These are phyloP conservation scores for Pinus taeda DNA, from an alignment of 75 land plant species.

Conservation along the genomic window DNA sequence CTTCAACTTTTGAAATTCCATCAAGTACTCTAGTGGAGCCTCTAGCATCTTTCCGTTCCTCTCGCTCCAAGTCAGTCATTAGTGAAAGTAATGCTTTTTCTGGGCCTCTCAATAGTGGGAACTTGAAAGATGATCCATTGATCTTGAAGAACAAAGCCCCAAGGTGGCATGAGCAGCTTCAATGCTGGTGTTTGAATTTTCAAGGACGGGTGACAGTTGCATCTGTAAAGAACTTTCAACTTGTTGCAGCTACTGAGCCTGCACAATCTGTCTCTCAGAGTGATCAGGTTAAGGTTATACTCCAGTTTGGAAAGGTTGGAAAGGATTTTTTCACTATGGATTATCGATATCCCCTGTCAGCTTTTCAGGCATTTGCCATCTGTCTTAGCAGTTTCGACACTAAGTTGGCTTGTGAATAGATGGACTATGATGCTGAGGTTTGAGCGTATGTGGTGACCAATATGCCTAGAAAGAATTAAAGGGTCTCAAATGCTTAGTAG, in stretches of 20 bases:
- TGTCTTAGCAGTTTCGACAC: conserved; percentile 96
- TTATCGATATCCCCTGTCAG: conserved; percentile 78
- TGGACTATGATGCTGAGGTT: background rate
- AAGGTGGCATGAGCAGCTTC: conserved; percentile 98
- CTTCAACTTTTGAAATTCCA: conserved; percentile 39
- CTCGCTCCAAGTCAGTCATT: conserved; percentile 47
- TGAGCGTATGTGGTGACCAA: no score
- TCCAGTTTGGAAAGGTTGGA: conserved; percentile 90
- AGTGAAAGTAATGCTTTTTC: conserved; percentile 28
- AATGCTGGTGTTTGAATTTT: conserved; percentile 98
- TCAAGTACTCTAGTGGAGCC: conserved; percentile 20
- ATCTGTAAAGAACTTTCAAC: conserved; percentile 90
- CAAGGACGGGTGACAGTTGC: conserved; percentile 95
- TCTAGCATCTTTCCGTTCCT: conserved; percentile 41
- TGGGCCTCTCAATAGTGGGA: conserved; percentile 11
- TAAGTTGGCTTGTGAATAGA: conserved; percentile 92
- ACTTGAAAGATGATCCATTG: conserved; percentile 39
- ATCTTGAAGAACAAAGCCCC: conserved; percentile 90
- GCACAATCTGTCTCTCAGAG: conserved; percentile 26
- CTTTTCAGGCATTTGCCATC: conserved; percentile 93
- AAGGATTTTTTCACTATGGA: conserved; percentile 90
- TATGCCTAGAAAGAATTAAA: no score
- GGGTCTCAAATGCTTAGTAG: no score
- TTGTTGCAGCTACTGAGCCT: conserved; percentile 62
- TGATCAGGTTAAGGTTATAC: conserved; percentile 69